phyloP scores from a whole-genome alignment of 371 early-diverging fungal genomes.

The Lichtheimia corymbifera region DNA sequence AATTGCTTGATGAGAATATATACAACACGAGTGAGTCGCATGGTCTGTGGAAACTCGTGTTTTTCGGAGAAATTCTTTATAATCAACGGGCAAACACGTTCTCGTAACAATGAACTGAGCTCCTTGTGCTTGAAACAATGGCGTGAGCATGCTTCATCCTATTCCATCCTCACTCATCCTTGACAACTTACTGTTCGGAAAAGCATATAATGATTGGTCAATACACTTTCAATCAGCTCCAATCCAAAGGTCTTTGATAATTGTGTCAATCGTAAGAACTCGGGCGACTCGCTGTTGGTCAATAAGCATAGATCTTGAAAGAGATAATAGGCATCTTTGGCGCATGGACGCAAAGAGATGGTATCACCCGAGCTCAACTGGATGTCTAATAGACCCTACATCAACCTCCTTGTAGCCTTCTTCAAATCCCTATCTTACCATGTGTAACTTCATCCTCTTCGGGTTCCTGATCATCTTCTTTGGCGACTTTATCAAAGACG shows the following conservation, averaged over 20 bases:
- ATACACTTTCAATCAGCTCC: constrained; percentile 91
- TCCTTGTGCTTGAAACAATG: constrained; percentile 58
- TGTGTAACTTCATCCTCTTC: constrained; percentile 28
- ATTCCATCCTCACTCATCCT: background rate
- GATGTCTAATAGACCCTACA: constrained; percentile 16
- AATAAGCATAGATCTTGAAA: constrained; percentile 84
- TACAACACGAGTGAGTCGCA: constrained; percentile 85
- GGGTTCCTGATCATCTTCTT: constrained; percentile 56
- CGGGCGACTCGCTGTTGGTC: constrained; percentile 65
- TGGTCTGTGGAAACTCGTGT: constrained; percentile 79
- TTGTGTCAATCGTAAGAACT: constrained; percentile 64
- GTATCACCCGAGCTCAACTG: constrained; percentile 39
- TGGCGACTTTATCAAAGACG: constrained; percentile 90
- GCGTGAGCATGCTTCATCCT: background rate
- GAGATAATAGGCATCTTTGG: constrained; percentile 82
- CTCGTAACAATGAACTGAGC: constrained; percentile 71
- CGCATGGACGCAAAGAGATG: constrained; percentile 55
- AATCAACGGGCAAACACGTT: constrained; percentile 84
- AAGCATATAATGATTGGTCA: constrained; percentile 75
- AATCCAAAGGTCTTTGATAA: constrained; percentile 83
- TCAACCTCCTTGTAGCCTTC: background rate
- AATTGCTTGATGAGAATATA: constrained; percentile 81
- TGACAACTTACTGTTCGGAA: constrained; percentile 66
- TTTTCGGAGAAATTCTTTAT: constrained; percentile 90
- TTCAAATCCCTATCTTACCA: constrained; percentile 22